A percentile compares a stretch with the other conserved stretches of the same genome.
Conservation (phyloP, 306 rosid genomes). For the Prunus campanulata region DNA sequence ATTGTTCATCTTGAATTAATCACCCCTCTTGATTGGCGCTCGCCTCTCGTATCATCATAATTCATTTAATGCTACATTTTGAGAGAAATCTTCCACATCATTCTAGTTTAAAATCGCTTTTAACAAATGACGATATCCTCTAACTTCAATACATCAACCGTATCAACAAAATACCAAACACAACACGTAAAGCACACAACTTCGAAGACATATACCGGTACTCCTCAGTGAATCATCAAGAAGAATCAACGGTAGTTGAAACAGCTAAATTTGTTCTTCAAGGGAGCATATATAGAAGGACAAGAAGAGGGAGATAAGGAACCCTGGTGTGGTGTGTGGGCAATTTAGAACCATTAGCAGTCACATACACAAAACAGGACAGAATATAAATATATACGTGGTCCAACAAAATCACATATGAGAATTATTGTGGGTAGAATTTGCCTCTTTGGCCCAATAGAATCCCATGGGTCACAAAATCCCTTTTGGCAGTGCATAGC, state of each 20-base stretch:
- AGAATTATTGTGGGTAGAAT: not conserved
- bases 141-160: no score
- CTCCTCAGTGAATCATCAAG: no score
- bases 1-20: no score
- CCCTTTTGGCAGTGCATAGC: no score
- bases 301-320: not conserved
- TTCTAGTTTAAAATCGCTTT: no score
- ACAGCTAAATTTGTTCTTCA: not conserved
- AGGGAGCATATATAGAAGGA: not conserved
- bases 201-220: no score
- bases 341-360: not conserved
- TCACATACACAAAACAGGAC: not conserved
- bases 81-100: no score
- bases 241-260: not conserved
- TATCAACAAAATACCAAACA: no score
- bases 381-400: not conserved
- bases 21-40: no score
- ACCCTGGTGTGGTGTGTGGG: not conserved
- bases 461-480: not conserved
- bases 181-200: no score
- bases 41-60: rapidly evolving
- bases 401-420: not conserved
- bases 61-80: no score
- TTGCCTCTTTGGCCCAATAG: not conserved
- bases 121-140: no score